Evolutionary conservation across 805 yeast species (phyloP).

Genomic region (Kregervanrija delftensis): DNA sequence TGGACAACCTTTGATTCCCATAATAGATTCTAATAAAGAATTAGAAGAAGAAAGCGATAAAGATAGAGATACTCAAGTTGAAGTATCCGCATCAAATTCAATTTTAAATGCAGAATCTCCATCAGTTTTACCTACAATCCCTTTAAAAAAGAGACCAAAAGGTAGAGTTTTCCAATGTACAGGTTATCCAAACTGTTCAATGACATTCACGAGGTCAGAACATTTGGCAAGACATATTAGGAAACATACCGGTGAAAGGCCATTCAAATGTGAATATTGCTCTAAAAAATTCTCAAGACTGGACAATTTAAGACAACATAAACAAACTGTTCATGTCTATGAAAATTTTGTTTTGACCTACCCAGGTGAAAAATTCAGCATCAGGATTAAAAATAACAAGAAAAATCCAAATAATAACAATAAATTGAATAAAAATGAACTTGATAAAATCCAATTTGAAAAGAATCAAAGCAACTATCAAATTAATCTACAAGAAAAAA

Average conservation of each 20-base stretch:
- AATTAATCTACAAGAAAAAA: too few species aligned
- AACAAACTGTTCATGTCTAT: constrained; percentile 72
- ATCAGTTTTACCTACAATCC: not conserved
- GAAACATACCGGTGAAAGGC: constrained; percentile 92
- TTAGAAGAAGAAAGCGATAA: too few species aligned
- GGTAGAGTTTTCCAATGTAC: constrained; percentile 75
- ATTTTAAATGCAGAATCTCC: not conserved
- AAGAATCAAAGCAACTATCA: too few species aligned
- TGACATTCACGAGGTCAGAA: constrained; percentile 88
- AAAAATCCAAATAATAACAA: constrained; percentile 3
- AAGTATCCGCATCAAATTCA: too few species aligned
- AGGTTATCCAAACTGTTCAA: constrained; percentile 78
- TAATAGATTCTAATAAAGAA: too few species aligned
- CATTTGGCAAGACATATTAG: constrained; percentile 89
- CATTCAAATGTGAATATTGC: constrained; percentile 82
- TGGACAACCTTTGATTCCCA: too few species aligned
- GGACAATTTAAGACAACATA: constrained; percentile 87
- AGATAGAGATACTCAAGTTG: too few species aligned
- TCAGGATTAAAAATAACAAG: constrained; percentile 20
- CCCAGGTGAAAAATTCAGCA: constrained; percentile 28
- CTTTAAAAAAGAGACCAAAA: constrained; percentile 35
- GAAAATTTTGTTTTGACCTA: constrained; percentile 30
- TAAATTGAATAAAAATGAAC: not conserved
- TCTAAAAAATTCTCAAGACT: constrained; percentile 71
- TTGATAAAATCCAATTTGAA: not conserved